Conservation (phyloP, 768 basidiomycete species). For the Mycena filopes region DNA sequence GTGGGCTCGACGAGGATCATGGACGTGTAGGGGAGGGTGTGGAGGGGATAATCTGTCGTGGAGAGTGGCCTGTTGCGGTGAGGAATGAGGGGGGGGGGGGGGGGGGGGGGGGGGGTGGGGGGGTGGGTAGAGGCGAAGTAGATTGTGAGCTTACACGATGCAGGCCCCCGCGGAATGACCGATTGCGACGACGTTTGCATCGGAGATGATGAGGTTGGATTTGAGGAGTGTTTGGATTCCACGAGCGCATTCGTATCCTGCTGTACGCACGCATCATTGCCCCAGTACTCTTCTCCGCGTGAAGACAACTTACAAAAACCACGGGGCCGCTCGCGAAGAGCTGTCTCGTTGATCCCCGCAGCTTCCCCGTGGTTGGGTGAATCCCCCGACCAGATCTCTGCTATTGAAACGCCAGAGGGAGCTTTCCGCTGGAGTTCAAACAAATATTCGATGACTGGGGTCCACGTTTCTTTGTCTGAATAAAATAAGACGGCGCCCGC, state of each 20-base stretch:
- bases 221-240: neutral
- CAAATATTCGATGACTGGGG: neutral
- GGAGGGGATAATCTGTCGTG: neutral
- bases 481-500: neutral
- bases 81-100: too few species aligned
- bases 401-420: neutral
- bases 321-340: neutral
- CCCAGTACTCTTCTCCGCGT: too few species aligned
- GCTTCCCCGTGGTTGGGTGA: conserved; percentile 1
- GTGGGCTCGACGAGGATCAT: conserved; percentile 12
- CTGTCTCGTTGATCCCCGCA: neutral
- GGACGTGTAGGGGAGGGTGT: neutral
- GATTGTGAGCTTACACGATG: neutral
- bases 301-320: conserved; percentile 1
- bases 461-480: conserved; percentile 1
- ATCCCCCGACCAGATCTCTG: neutral
- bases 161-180: conserved; percentile 6
- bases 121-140: too few species aligned
- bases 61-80: neutral
- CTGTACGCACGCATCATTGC: too few species aligned
- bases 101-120: too few species aligned
- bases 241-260: neutral
- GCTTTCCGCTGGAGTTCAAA: neutral
- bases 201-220: neutral
- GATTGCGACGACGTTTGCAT: neutral